Percentiles rank a stretch among this genome's conserved stretches.
Conservation (phyloP, 345 rosid species). For the Pugionium cornutum region DNA sequence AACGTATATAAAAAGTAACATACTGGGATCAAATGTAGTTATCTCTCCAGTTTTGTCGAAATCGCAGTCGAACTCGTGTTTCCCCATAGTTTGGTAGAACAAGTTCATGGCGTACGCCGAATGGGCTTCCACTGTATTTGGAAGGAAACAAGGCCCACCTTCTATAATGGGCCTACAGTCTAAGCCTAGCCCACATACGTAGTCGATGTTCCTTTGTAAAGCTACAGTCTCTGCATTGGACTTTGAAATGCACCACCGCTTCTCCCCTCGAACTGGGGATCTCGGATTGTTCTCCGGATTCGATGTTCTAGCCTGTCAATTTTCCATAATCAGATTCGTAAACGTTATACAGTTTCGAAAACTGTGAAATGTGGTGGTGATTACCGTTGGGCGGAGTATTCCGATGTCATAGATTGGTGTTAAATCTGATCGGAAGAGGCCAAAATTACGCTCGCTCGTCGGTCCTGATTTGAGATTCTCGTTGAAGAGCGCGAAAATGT, state of each 20-base stretch:
- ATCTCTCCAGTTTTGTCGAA: constrained; percentile 58
- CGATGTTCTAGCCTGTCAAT: constrained; percentile 55
- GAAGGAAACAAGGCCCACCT: constrained; percentile 56
- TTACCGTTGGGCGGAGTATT: constrained; percentile 72
- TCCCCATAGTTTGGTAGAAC: constrained; percentile 61
- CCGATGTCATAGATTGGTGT: constrained; percentile 71
- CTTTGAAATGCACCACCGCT: constrained; percentile 59
- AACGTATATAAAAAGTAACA: not conserved
- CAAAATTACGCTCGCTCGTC: constrained; percentile 65
- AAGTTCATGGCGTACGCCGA: constrained; percentile 71
- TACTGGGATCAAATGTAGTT: constrained; percentile 57
- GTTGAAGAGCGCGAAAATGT: constrained; percentile 83
- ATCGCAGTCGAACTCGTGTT: constrained; percentile 54
- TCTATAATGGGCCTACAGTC: constrained; percentile 57
- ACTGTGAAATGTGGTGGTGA: constrained; percentile 29
- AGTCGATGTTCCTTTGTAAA: constrained; percentile 70
- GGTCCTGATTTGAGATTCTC: constrained; percentile 85
- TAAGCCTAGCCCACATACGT: constrained; percentile 59
- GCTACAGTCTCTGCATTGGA: constrained; percentile 49
- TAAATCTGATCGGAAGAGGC: constrained; percentile 66
- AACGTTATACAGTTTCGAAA: not conserved
- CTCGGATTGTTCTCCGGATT: constrained; percentile 45
- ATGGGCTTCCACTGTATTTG: constrained; percentile 67
- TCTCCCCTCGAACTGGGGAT: constrained; percentile 24
- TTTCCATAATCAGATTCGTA: not conserved